Percentiles rank a stretch among this genome's conserved stretches.
These are phyloP conservation scores for Trametes maxima DNA, from an alignment of 768 basidiomycete species.

Conservation along the genomic window DNA sequence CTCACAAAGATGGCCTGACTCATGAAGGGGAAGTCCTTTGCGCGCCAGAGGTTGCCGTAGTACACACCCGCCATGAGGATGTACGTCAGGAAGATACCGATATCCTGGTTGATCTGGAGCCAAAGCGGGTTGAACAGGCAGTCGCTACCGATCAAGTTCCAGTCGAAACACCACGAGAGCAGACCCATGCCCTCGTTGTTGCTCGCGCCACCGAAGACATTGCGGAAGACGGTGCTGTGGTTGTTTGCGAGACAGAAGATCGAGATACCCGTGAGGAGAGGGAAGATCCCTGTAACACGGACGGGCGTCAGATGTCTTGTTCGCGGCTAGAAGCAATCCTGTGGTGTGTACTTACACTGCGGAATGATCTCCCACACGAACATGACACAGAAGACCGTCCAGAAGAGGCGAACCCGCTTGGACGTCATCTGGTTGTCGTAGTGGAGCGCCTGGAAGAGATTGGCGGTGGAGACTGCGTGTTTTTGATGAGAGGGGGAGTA, in stretches of 20 bases:
- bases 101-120: constrained; percentile 30
- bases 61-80: constrained; percentile 35
- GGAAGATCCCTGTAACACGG: constrained; percentile 43
- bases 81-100: constrained; percentile 36
- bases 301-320: constrained; percentile 20
- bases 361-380: constrained; percentile 42
- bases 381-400: constrained; percentile 39
- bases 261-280: constrained; percentile 37
- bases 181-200: constrained; percentile 61
- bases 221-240: constrained; percentile 28
- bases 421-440: constrained; percentile 40
- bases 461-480: constrained; percentile 27
- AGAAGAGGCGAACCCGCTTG: constrained; percentile 44
- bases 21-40: constrained; percentile 61
- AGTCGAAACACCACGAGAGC: constrained; percentile 61
- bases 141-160: constrained; percentile 57
- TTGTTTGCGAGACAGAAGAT: constrained; percentile 42
- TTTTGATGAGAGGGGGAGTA: not conserved
- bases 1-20: constrained; percentile 34
- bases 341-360: constrained; percentile 37
- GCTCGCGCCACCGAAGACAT: constrained; percentile 41
- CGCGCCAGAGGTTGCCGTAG: constrained; percentile 56
- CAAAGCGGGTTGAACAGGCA: constrained; percentile 39
- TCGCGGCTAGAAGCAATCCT: not conserved
- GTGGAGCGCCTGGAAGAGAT: constrained; percentile 40